Conservation (phyloP, 345 rosid genomes). For the Eucalyptus curtisii region DNA sequence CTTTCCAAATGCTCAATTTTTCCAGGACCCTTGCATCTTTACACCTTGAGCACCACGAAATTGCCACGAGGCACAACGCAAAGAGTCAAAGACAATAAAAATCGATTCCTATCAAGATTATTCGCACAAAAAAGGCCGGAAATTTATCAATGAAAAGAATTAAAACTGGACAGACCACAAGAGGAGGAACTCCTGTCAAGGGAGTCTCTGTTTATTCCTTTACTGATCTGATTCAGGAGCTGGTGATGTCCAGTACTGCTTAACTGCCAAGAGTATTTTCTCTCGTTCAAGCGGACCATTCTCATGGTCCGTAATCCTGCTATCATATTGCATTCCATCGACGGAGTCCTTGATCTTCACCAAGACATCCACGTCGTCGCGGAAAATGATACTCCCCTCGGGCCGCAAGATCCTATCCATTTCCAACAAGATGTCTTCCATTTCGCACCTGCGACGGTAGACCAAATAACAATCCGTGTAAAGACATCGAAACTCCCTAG, state of each 20-base stretch:
- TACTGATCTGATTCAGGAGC: background rate
- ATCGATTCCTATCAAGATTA: background rate
- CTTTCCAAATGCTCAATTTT: background rate
- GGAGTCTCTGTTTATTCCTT: background rate
- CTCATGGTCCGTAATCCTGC: slow-evolving; percentile 33
- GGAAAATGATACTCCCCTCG: slow-evolving; percentile 24
- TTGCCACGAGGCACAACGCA: background rate
- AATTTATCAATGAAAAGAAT: background rate
- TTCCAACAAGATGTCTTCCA: slow-evolving; percentile 27
- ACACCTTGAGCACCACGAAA: background rate
- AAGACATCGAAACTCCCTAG: background rate
- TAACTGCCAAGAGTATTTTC: slow-evolving; percentile 26
- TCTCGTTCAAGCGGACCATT: slow-evolving; percentile 35
- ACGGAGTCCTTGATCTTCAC: slow-evolving; percentile 12
- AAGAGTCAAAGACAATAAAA: background rate
- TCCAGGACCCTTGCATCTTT: background rate
- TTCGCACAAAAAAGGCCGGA: background rate
- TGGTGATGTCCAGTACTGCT: slow-evolving; percentile 29
- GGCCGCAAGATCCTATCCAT: slow-evolving; percentile 43
- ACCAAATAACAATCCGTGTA: background rate
- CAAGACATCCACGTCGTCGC: slow-evolving; percentile 32
- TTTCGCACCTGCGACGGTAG: slow-evolving; percentile 10
- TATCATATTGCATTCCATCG: slow-evolving; percentile 28
- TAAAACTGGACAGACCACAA: background rate
- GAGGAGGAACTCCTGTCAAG: background rate